These are phyloP conservation scores for Calocera viscosa DNA, from an alignment of 768 basidiomycete species.

Conservation along the genomic window DNA sequence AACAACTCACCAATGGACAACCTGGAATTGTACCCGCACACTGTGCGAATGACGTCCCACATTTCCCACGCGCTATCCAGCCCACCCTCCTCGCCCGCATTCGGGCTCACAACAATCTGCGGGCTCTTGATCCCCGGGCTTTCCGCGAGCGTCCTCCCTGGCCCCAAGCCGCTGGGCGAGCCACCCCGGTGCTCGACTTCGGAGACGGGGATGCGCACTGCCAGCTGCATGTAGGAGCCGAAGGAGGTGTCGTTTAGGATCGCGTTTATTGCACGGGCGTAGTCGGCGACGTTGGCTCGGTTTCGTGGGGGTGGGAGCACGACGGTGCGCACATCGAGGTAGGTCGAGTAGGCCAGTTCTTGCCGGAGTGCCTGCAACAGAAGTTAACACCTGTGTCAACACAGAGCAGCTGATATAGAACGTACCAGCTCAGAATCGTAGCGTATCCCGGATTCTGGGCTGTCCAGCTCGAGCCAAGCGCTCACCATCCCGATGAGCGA, in stretches of 20 bases:
- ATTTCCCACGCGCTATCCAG: slow-evolving; percentile 72
- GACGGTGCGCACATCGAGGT: slow-evolving; percentile 72
- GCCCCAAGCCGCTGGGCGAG: slow-evolving; percentile 17
- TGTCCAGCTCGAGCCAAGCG: slow-evolving; percentile 93
- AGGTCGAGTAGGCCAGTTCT: slow-evolving; percentile 84
- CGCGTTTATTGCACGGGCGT: slow-evolving; percentile 78
- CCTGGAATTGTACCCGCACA: slow-evolving; percentile 73
- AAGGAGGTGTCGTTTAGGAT: slow-evolving; percentile 45
- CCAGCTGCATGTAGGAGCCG: slow-evolving; percentile 48
- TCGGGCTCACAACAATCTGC: background rate
- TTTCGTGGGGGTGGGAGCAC: slow-evolving; percentile 82
- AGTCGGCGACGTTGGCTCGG: slow-evolving; percentile 75
- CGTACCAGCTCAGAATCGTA: slow-evolving; percentile 91
- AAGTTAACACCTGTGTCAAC: slow-evolving; percentile 14
- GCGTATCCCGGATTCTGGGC: slow-evolving; percentile 82
- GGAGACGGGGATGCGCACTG: slow-evolving; percentile 72
- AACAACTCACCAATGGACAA: slow-evolving; percentile 51
- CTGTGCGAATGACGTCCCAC: slow-evolving; percentile 88
- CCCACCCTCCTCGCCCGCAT: background rate
- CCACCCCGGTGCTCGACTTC: slow-evolving; percentile 27
- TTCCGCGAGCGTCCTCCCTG: slow-evolving; percentile 10
- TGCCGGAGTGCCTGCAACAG: slow-evolving; percentile 67
- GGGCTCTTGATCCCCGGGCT: slow-evolving; percentile 12
- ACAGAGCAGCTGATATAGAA: background rate
- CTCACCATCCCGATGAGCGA: slow-evolving; percentile 60